Conservation (phyloP, 2,329 filamentous ascomycete species). For the Pseudocercospora cruenta region DNA sequence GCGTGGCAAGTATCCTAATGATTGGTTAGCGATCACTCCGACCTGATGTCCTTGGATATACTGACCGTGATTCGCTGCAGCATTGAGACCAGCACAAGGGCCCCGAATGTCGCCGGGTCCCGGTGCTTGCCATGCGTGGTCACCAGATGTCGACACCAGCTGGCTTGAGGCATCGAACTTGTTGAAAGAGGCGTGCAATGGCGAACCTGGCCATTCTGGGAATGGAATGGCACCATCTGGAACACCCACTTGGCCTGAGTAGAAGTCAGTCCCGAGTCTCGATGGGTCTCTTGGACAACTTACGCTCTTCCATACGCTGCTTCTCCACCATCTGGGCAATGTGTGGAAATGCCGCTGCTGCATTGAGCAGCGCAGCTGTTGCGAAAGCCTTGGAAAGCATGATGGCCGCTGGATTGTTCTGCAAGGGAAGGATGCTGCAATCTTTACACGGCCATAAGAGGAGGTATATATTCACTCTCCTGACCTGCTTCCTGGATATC, state of each 20-base stretch:
- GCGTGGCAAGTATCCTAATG: background rate
- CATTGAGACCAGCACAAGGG: background rate
- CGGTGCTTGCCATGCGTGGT: background rate
- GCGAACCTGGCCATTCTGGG: conserved; percentile 30
- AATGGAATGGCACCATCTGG: conserved; percentile 23
- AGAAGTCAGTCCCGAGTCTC: background rate
- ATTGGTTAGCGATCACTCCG: too few species aligned
- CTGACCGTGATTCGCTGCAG: background rate
- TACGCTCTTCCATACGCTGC: conserved; percentile 18
- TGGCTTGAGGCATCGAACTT: conserved; percentile 35
- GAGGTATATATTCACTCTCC: background rate
- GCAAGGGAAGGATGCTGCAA: background rate
- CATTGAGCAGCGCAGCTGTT: conserved; percentile 24
- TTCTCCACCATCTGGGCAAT: conserved; percentile 31
- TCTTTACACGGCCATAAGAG: background rate
- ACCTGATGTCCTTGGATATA: too few species aligned
- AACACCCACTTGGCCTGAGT: conserved; percentile 18
- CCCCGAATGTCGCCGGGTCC: background rate
- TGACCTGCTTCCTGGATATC: background rate
- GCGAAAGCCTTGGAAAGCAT: conserved; percentile 14
- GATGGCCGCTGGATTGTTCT: background rate
- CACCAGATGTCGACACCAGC: conserved; percentile 29
- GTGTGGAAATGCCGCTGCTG: conserved; percentile 28
- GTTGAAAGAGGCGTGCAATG: conserved; percentile 27
- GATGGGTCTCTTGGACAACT: background rate